Percentiles rank a stretch among this genome's conserved stretches.
Conservation (phyloP, 1,139 yeast genomes). For the Saccharomyces hybrid region DNA sequence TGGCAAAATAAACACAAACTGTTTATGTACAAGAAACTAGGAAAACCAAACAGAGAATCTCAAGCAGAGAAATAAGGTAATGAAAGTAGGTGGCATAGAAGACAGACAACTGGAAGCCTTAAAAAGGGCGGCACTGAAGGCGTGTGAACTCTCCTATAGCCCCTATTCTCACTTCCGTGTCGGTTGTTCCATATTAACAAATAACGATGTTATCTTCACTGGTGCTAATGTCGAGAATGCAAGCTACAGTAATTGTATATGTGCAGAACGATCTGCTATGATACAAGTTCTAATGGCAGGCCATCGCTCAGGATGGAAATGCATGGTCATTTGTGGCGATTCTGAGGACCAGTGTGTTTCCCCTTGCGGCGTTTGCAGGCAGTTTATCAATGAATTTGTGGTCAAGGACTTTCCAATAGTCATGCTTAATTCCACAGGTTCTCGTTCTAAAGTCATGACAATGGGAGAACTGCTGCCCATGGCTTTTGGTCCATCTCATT, state of each 20-base stretch:
- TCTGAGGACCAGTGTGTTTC: conserved; percentile 51
- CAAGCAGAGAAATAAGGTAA: not conserved
- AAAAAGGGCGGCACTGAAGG: conserved; percentile 19
- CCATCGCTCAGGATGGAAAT: conserved; percentile 21
- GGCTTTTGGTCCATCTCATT: conserved; percentile 65
- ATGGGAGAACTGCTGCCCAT: conserved; percentile 66
- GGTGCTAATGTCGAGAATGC: conserved; percentile 96
- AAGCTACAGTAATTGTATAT: conserved; percentile 76
- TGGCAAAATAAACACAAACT: not conserved
- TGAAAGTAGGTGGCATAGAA: not conserved
- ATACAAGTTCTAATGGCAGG: conserved; percentile 46
- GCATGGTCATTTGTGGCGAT: conserved; percentile 55
- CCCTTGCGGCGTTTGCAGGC: conserved; percentile 95
- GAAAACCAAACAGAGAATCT: not conserved
- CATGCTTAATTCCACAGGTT: conserved; percentile 53
- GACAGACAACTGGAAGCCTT: not conserved
- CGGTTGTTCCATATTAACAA: conserved; percentile 64
- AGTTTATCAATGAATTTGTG: conserved; percentile 70
- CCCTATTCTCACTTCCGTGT: conserved; percentile 86
- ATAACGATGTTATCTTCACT: conserved; percentile 38
- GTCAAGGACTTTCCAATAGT: conserved; percentile 40
- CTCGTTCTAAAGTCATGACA: conserved; percentile 36
- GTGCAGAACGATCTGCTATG: conserved; percentile 85
- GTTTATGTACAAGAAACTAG: not conserved
- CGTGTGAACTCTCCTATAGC: conserved; percentile 52